Conservation (phyloP, 139 green algal species). For the Klebsormidium nitens region DNA sequence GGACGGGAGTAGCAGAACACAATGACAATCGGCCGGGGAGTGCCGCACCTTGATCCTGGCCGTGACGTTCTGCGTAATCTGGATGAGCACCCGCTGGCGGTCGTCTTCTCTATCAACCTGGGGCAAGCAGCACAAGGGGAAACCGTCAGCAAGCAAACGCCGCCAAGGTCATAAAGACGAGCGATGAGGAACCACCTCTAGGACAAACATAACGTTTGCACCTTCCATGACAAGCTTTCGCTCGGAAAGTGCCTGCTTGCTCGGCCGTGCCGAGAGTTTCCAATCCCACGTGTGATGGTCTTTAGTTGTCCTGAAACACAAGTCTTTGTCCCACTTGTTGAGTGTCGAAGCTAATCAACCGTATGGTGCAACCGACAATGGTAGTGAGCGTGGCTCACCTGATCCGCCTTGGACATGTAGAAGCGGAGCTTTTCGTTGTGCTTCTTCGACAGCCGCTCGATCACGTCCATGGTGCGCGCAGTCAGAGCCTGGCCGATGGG, state of each 20-base stretch:
- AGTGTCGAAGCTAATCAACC: too few relatives aligned
- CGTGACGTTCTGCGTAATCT: constrained; percentile 51
- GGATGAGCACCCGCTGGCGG: constrained; percentile 55
- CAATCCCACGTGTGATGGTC: too few relatives aligned
- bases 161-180: too few relatives aligned
- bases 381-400: constrained; percentile 48
- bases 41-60: constrained; percentile 5
- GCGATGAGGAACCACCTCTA: too few relatives aligned
- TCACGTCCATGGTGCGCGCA: constrained; percentile 60
- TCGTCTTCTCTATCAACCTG: constrained; percentile 35
- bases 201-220: too few relatives aligned
- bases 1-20: not conserved
- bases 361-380: too few relatives aligned
- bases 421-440: constrained; percentile 68
- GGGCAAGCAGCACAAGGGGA: not conserved
- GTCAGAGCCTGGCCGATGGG: constrained; percentile 65
- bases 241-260: too few relatives aligned
- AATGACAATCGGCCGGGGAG: not conserved
- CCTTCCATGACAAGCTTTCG: too few relatives aligned
- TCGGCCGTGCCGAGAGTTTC: too few relatives aligned
- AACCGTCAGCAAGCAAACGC: too few relatives aligned
- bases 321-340: too few relatives aligned
- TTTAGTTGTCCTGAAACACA: too few relatives aligned
- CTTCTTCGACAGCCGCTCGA: constrained; percentile 57
- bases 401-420: constrained; percentile 72